Evolutionary conservation across 306 rosid species (phyloP).

Genomic region (Lathyrus oleraceus): DNA sequence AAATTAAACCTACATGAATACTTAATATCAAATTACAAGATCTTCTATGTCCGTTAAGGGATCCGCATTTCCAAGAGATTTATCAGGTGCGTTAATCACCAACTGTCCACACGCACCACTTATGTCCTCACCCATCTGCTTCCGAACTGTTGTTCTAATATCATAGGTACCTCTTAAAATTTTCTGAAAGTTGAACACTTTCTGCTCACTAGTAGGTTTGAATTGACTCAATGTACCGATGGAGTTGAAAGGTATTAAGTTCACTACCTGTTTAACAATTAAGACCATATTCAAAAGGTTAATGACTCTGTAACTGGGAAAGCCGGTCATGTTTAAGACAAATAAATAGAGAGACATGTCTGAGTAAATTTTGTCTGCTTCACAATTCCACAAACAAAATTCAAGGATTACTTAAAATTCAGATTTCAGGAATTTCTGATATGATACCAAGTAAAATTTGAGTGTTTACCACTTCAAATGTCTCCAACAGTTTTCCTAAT

Average conservation of each 20-base stretch:
- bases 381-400: slow-evolving; percentile 8
- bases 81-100: slow-evolving; percentile 65
- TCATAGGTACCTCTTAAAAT: slow-evolving; percentile 73
- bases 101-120: slow-evolving; percentile 99
- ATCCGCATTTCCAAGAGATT: slow-evolving; percentile 45
- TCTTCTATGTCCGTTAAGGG: slow-evolving; percentile 85
- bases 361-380: not conserved
- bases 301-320: slow-evolving; percentile 13
- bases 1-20: slow-evolving; percentile 22
- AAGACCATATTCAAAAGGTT: slow-evolving; percentile 20
- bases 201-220: slow-evolving; percentile 66
- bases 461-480: slow-evolving; percentile 81
- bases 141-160: slow-evolving; percentile 83
- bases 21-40: slow-evolving; percentile 53
- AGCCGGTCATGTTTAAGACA: not conserved
- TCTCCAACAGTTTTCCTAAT: slow-evolving; percentile 77
- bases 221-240: slow-evolving; percentile 81
- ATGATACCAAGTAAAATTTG: slow-evolving; percentile 17
- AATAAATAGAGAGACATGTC: not conserved
- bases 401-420: slow-evolving; percentile 9
- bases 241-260: slow-evolving; percentile 93
- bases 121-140: slow-evolving; percentile 95
- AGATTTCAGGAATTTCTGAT: not conserved
- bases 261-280: slow-evolving; percentile 74
- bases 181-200: slow-evolving; percentile 72